These are phyloP conservation scores for Vigna mungo DNA, from an alignment of 306 rosid species.

Conservation along the genomic window DNA sequence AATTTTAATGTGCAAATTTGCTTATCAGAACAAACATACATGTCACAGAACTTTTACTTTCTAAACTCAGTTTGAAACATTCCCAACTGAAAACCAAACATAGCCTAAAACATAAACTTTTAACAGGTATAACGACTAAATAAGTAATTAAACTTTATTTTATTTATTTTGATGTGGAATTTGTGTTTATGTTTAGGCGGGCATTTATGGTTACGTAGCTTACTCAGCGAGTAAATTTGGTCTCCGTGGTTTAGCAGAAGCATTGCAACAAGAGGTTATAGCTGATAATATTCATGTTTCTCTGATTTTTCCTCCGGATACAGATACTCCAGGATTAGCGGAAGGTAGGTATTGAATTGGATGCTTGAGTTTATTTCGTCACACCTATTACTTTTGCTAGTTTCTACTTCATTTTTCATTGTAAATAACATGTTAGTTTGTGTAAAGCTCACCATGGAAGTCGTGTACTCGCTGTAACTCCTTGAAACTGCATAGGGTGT, in stretches of 20 bases:
- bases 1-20: no score
- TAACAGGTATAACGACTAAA: background rate
- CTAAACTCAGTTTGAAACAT: no score
- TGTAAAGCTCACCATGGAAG: background rate
- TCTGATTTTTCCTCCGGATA: conserved; percentile 89
- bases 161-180: conserved; percentile 29
- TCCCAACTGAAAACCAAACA: no score
- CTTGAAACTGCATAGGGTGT: background rate
- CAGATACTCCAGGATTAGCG: conserved; percentile 81
- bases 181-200: conserved; percentile 62
- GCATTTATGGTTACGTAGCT: conserved; percentile 88
- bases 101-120: no score
- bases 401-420: background rate
- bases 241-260: conserved; percentile 87
- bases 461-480: background rate
- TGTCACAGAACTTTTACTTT: no score
- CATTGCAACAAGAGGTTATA: conserved; percentile 92
- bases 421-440: no score
- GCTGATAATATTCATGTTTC: conserved; percentile 80
- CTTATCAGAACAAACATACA: no score
- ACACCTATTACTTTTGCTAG: background rate
- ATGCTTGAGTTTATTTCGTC: conserved; percentile 26
- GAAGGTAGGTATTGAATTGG: conserved; percentile 60
- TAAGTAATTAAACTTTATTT: no score
- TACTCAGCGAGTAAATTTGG: conserved; percentile 93